phyloP scores from a whole-genome alignment of 164 flowering plant genomes.

The Saururus chinensis region DNA sequence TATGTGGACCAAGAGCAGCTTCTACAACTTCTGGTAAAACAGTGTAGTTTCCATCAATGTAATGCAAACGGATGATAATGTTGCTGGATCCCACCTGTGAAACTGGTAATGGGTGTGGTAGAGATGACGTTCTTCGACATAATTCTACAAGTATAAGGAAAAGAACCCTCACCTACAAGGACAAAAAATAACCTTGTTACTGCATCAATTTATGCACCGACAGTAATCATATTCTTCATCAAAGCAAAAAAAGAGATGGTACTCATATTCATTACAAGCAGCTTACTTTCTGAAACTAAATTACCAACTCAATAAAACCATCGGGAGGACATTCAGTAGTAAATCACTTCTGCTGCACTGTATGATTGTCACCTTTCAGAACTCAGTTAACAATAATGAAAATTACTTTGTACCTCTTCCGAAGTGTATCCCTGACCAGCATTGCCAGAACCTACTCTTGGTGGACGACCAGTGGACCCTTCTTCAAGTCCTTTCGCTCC shows the following conservation, averaged over 20 bases:
- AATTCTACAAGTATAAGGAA: slow-evolving; percentile 92
- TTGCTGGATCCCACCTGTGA: slow-evolving; percentile 91
- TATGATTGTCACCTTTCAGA: no score
- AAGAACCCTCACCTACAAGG: slow-evolving; percentile 81
- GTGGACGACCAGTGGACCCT: slow-evolving; percentile 42
- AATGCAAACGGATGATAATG: slow-evolving; percentile 86
- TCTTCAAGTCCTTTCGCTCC: slow-evolving; percentile 79
- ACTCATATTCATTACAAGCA: no score
- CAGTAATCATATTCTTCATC: neutral
- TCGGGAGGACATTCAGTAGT: neutral
- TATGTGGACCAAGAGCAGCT: slow-evolving; percentile 97
- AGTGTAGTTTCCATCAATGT: slow-evolving; percentile 94
- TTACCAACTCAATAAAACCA: neutral
- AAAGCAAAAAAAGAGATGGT: no score
- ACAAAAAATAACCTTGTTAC: neutral
- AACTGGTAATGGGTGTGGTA: slow-evolving; percentile 73
- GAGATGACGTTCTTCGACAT: slow-evolving; percentile 62
- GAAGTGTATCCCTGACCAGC: slow-evolving; percentile 99
- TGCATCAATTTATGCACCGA: neutral
- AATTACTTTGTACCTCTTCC: slow-evolving; percentile 54
- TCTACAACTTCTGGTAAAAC: slow-evolving; percentile 97
- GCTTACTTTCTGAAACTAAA: no score
- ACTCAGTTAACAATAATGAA: neutral
- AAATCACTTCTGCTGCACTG: neutral
- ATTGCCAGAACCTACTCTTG: slow-evolving; percentile 80